Percentiles rank a stretch among this genome's conserved stretches.
Evolutionary conservation across 805 yeast genomes (phyloP).

Genomic region (Cyberlindnera americana): DNA sequence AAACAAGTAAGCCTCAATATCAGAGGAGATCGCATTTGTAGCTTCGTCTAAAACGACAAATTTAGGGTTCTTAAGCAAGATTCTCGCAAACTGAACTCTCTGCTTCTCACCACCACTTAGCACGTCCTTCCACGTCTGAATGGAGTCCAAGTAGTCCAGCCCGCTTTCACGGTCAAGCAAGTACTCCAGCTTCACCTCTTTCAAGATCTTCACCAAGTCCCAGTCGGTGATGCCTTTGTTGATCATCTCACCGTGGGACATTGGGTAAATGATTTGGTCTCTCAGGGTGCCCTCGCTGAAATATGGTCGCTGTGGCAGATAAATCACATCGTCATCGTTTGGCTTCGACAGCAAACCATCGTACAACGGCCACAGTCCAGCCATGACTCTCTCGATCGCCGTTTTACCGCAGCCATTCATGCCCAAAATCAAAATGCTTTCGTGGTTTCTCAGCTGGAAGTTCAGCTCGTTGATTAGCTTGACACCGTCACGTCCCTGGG

Average conservation of each 20-base stretch:
- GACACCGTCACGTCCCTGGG: slow-evolving; percentile 56
- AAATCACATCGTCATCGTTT: slow-evolving; percentile 61
- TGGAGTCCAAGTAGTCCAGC: slow-evolving; percentile 39
- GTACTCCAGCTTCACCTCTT: slow-evolving; percentile 78
- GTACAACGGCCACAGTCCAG: slow-evolving; percentile 91
- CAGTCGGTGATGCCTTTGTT: slow-evolving; percentile 68
- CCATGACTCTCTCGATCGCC: slow-evolving; percentile 75
- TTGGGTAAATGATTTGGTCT: slow-evolving; percentile 89
- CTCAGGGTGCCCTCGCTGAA: slow-evolving; percentile 80
- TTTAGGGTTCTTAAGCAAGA: slow-evolving; percentile 73
- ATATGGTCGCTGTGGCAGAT: slow-evolving; percentile 84
- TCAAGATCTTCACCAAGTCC: slow-evolving; percentile 60
- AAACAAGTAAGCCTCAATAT: slow-evolving; percentile 83
- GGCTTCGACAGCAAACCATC: slow-evolving; percentile 82
- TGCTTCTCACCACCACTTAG: slow-evolving; percentile 96
- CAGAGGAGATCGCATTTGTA: slow-evolving; percentile 89
- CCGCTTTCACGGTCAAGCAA: slow-evolving; percentile 63
- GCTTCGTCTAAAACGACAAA: slow-evolving; percentile 88
- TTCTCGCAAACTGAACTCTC: slow-evolving; percentile 82
- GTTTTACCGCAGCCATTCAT: slow-evolving; percentile 90
- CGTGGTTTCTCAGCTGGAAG: slow-evolving; percentile 46
- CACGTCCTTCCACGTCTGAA: slow-evolving; percentile 83
- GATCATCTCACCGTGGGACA: slow-evolving; percentile 72
- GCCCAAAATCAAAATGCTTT: slow-evolving; percentile 77
- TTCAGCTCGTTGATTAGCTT: slow-evolving; percentile 58